These are phyloP conservation scores for Punctularia strigosozonata DNA, from an alignment of 768 basidiomycete genomes.

Conservation along the genomic window DNA sequence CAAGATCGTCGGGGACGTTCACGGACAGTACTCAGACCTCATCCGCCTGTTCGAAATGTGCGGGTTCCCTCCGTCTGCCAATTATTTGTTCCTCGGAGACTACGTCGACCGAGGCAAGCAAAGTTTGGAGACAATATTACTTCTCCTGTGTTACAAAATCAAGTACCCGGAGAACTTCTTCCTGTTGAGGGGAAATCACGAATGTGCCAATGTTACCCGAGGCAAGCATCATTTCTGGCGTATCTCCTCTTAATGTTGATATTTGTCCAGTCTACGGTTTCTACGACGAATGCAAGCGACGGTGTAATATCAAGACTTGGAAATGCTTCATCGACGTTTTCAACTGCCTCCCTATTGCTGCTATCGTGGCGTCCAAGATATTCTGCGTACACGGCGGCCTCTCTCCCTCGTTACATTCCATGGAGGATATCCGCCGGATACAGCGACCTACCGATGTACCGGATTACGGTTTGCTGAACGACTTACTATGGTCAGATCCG, in stretches of 20 bases:
- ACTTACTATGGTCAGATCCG: slow-evolving; percentile 96
- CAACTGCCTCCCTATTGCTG: slow-evolving; percentile 97
- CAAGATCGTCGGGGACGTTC: slow-evolving; percentile 98
- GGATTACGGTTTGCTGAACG: slow-evolving; percentile 94
- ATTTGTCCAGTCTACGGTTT: slow-evolving; percentile 81
- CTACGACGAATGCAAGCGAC: slow-evolving; percentile 99
- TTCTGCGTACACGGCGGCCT: slow-evolving; percentile 98
- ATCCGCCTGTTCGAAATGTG: slow-evolving; percentile 99
- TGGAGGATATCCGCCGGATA: slow-evolving; percentile 99
- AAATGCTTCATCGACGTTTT: slow-evolving; percentile 99
- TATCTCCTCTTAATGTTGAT: slow-evolving; percentile 6
- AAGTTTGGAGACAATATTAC: slow-evolving; percentile 93
- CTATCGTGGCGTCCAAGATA: slow-evolving; percentile 97
- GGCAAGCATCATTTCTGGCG: slow-evolving; percentile 37
- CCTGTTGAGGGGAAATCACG: slow-evolving; percentile 93
- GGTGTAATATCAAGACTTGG: slow-evolving; percentile 99
- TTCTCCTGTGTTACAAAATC: slow-evolving; percentile 97
- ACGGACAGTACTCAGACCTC: slow-evolving; percentile 97
- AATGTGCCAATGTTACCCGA: slow-evolving; percentile 98
- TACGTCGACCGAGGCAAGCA: slow-evolving; percentile 99
- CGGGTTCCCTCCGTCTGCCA: slow-evolving; percentile 93
- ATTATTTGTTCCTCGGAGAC: slow-evolving; percentile 98
- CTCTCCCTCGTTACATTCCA: slow-evolving; percentile 82
- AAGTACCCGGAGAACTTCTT: slow-evolving; percentile 99
- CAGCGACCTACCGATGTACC: slow-evolving; percentile 97